phyloP scores from a whole-genome alignment of 2,329 filamentous ascomycete species.

The Diaporthe citrichinensis region DNA sequence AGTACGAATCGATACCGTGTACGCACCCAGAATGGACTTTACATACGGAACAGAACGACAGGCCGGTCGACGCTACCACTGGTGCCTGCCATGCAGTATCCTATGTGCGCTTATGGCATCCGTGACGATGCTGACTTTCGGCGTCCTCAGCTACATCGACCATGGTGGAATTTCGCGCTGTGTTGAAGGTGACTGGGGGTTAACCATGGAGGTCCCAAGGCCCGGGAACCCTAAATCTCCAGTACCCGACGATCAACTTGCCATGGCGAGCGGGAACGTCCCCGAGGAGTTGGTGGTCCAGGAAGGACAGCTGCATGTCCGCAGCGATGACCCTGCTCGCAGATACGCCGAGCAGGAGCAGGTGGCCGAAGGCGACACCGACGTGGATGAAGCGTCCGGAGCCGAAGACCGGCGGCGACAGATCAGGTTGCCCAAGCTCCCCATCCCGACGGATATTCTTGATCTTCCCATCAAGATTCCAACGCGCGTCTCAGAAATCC shows the following conservation, averaged over 20 bases:
- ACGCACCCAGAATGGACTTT: background rate
- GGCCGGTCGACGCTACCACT: background rate
- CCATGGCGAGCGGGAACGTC: background rate
- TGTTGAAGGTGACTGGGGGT: background rate
- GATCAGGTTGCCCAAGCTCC: conserved; percentile 10
- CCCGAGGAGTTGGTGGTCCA: background rate
- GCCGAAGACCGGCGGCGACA: background rate
- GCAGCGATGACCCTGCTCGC: background rate
- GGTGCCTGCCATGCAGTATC: background rate
- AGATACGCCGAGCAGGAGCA: background rate
- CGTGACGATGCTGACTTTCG: background rate
- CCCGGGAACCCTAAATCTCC: background rate
- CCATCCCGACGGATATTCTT: conserved; percentile 1
- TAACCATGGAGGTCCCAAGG: background rate
- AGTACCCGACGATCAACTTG: background rate
- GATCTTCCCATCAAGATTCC: background rate
- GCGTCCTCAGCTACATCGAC: background rate
- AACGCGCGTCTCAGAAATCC: background rate
- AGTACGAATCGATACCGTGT: background rate
- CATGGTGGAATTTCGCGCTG: too few species aligned
- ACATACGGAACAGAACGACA: background rate
- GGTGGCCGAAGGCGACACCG: background rate
- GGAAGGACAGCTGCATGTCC: conserved; percentile 1
- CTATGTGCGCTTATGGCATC: background rate
- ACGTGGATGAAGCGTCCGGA: background rate